Conservation (phyloP, 2,329 filamentous ascomycete genomes). For the Xylariaceae sp. region DNA sequence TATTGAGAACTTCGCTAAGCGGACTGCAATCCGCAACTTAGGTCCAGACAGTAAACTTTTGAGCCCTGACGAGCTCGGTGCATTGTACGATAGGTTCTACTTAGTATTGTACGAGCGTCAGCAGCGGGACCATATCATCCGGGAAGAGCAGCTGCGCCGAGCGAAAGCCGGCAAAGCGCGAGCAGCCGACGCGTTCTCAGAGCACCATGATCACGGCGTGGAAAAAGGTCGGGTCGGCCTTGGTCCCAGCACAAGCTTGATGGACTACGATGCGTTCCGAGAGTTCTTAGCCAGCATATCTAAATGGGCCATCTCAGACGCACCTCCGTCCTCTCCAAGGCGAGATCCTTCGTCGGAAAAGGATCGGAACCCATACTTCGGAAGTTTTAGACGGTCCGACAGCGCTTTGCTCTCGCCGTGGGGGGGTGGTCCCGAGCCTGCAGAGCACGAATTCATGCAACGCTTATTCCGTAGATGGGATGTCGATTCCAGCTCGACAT, state of each 20-base stretch:
- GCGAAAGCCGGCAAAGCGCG: conserved; percentile 59
- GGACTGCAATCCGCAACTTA: conserved; percentile 91
- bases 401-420: conserved; percentile 43
- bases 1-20: conserved; percentile 95
- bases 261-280: conserved; percentile 96
- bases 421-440: conserved; percentile 61
- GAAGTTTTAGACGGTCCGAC: conserved; percentile 47
- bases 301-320: conserved; percentile 90
- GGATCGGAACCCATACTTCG: conserved; percentile 56
- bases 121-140: conserved; percentile 71
- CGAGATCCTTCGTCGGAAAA: conserved; percentile 44
- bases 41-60: conserved; percentile 94
- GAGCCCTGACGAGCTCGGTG: conserved; percentile 77
- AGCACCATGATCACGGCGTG: conserved; percentile 46
- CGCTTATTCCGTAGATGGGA: conserved; percentile 89
- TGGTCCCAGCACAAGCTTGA: conserved; percentile 82
- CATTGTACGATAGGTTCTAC: conserved; percentile 93
- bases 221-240: conserved; percentile 85
- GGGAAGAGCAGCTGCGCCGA: conserved; percentile 67
- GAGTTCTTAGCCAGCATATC: conserved; percentile 88
- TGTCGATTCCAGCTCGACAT: conserved; percentile 65
- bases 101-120: conserved; percentile 86
- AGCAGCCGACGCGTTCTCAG: conserved; percentile 34
- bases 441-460: conserved; percentile 91
- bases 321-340: conserved; percentile 55